Evolutionary conservation across 208 protist genomes (phyloP).

Genomic region (Leishmania braziliensis): DNA sequence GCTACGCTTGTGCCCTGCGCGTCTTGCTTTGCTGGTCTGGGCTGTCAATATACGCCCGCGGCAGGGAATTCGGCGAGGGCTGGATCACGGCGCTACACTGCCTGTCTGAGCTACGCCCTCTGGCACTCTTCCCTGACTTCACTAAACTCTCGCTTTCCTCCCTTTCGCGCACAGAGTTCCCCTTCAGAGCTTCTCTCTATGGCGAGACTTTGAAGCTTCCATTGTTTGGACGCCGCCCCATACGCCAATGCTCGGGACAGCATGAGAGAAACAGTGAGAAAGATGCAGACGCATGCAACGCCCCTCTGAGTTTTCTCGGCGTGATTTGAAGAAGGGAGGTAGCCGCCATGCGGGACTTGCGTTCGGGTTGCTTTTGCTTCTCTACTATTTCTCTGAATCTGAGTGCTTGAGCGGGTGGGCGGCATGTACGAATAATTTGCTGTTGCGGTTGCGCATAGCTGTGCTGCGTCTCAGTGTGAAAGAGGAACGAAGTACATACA

Average conservation of each 20-base stretch:
- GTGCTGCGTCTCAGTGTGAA: not conserved
- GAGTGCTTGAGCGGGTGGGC: not conserved
- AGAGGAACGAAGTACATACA: not conserved
- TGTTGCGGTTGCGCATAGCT: not conserved
- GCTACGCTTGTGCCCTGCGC: not conserved
- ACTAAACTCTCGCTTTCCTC: not conserved
- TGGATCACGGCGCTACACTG: not conserved
- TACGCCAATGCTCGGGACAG: not conserved
- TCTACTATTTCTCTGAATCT: not conserved
- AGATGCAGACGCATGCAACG: not conserved
- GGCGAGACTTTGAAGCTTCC: not conserved
- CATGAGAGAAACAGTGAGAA: not conserved
- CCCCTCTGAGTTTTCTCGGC: not conserved
- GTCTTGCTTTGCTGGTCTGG: not conserved
- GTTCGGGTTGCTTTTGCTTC: not conserved
- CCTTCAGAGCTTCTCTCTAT: slow-evolving; percentile 18
- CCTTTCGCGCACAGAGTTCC: not conserved
- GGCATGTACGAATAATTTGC: not conserved
- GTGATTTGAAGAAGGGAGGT: not conserved
- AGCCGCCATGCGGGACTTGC: not conserved
- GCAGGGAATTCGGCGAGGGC: not conserved
- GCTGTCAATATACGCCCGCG: not conserved
- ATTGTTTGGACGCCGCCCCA: not conserved
- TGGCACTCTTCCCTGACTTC: not conserved
- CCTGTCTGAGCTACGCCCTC: not conserved